Conservation (phyloP, 768 basidiomycete species). For the Coprinopsis strossmayeri region DNA sequence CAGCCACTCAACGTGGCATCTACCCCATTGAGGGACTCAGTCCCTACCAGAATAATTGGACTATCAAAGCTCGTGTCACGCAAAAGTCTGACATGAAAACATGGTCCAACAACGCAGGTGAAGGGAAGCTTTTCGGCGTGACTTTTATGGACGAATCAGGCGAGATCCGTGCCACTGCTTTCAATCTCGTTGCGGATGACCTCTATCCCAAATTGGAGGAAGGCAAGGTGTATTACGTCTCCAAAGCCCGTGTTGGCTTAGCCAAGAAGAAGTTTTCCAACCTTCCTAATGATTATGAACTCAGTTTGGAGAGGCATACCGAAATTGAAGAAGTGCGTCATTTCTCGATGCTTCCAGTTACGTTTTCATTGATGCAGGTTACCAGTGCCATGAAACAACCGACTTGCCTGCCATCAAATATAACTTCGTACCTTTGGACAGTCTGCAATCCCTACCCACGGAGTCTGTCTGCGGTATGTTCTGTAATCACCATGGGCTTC, state of each 20-base stretch:
- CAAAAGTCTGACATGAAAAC: slow-evolving; percentile 83
- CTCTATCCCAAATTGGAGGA: slow-evolving; percentile 84
- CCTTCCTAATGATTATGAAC: slow-evolving; percentile 87
- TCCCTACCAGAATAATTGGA: slow-evolving; percentile 99
- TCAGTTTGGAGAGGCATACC: slow-evolving; percentile 76
- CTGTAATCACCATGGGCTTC: slow-evolving; percentile 9
- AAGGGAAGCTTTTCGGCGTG: slow-evolving; percentile 91
- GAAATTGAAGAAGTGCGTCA: slow-evolving; percentile 73
- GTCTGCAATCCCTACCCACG: slow-evolving; percentile 59
- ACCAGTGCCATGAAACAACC: slow-evolving; percentile 71
- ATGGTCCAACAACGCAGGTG: slow-evolving; percentile 87
- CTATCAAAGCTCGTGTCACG: slow-evolving; percentile 90
- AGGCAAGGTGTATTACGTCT: slow-evolving; percentile 88
- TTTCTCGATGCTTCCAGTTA: background rate
- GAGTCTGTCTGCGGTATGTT: slow-evolving; percentile 76
- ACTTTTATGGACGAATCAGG: slow-evolving; percentile 94
- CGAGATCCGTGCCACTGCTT: slow-evolving; percentile 86
- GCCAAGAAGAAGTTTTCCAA: slow-evolving; percentile 97
- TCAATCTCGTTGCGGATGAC: slow-evolving; percentile 80
- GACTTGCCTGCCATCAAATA: slow-evolving; percentile 81
- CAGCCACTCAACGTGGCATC: slow-evolving; percentile 25
- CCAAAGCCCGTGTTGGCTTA: slow-evolving; percentile 86
- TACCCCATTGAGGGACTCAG: slow-evolving; percentile 91
- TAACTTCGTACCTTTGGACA: slow-evolving; percentile 63
- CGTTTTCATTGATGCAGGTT: background rate